Evolutionary conservation across 305 asterid species (phyloP), one percentile per base, ranked within the genome.

Genomic region (Fraxinus platypoda): DNA sequence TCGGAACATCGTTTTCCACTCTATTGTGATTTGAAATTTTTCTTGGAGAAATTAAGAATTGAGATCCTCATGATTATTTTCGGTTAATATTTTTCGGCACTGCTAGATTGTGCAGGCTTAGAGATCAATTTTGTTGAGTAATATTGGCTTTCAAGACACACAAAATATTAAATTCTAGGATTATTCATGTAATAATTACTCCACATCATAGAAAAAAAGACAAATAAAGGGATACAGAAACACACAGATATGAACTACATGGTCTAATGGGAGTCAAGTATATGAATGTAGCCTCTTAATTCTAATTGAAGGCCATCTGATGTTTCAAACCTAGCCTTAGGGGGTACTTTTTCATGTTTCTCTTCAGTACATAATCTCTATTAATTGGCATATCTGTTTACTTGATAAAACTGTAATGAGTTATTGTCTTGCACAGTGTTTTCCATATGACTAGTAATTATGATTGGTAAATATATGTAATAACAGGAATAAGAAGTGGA

Each of bases 21-120:
- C 9, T 49, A 33, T 43, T 70, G 21, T 8, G 25, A 17, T 25
- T 31, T 11, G 7, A 17, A 26, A 54, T 37, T 19, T 19, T 83
- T 78, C 26, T 28, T 26, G 34, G 26, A 59, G 81, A 75, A 78
- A 64, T 17, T 12, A 81, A 73, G 54, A 15, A 21, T 83, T 68
- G 74, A 15, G 46, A 34, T 83, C 79, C n/a, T 25, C 76, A 75
- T 64, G 87, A 59, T 81, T 34, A 23, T 73, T 77, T 35, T 52
- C 82, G 33, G 35, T 81, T 83, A 31, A 28, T 76, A n/a, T 83
- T 77, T 78, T 62, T 64, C 6, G 81, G 80, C 83, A 70, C 30
- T 11, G 11, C 6, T 21, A 49, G 72, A 59, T 72, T 82, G 17
- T 78, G 75, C 43, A 8, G 54, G 41, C 15, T 21, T 25, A 8